These are phyloP conservation scores for Heterobasidion annosum DNA, from an alignment of 1,284 basidiomycete species.

Conservation along the genomic window DNA sequence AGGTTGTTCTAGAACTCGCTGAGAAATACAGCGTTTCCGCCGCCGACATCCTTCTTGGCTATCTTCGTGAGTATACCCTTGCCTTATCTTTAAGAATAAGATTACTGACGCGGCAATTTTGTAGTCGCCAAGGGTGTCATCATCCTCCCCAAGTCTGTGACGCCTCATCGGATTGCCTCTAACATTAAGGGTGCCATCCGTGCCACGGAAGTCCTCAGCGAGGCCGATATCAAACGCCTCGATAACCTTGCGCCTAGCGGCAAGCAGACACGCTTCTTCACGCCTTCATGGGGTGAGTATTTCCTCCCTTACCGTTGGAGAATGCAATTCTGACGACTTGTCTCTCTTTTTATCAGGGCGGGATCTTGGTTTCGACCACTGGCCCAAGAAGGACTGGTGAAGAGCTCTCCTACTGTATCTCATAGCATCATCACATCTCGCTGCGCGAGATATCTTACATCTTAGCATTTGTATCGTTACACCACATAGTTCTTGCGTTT, in stretches of 20 bases:
- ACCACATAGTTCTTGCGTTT: too few species aligned
- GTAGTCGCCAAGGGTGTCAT: constrained; percentile 57
- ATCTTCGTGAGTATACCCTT: constrained; percentile 35
- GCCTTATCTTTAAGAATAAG: background rate
- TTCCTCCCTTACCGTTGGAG: constrained; percentile 2
- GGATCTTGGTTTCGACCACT: constrained; percentile 63
- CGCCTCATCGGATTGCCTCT: constrained; percentile 57
- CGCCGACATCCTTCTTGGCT: constrained; percentile 63
- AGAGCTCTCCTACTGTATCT: background rate
- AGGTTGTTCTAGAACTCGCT: constrained; percentile 56
- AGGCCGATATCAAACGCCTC: constrained; percentile 53
- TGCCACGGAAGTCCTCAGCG: constrained; percentile 41
- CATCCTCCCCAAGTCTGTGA: constrained; percentile 73
- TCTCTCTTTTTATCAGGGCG: constrained; percentile 30
- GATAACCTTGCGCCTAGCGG: constrained; percentile 61
- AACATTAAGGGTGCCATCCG: constrained; percentile 53
- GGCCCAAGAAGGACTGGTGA: constrained; percentile 23
- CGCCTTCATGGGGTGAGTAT: constrained; percentile 59
- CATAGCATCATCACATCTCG: background rate
- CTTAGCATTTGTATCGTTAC: background rate
- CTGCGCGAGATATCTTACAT: background rate
- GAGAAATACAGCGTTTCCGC: constrained; percentile 48
- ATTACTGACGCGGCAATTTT: constrained; percentile 5
- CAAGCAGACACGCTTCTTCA: constrained; percentile 61
- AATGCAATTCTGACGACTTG: constrained; percentile 7